Conservation (phyloP, 192 early-diverging fungal genomes). For the Chytriomyces hyalinus region DNA sequence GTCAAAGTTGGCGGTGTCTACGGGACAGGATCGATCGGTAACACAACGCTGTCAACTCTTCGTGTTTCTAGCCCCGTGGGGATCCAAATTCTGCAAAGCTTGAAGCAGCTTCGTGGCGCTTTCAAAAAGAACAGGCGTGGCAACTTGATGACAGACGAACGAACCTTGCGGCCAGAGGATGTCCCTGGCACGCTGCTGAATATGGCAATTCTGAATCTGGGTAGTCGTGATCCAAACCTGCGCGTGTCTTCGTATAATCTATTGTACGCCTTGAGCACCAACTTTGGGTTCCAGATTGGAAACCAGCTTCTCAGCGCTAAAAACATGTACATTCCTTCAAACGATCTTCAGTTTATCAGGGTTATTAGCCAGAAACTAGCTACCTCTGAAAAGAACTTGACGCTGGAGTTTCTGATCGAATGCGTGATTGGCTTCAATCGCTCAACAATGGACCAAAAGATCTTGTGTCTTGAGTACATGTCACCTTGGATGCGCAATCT, state of each 20-base stretch:
- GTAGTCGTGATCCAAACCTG: conserved; percentile 78
- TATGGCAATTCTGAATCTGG: conserved; percentile 89
- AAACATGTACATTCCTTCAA: conserved; percentile 75
- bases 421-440: conserved; percentile 81
- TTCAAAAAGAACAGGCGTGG: conserved; percentile 71
- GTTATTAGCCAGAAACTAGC: conserved; percentile 84
- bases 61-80: conserved; percentile 76
- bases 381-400: conserved; percentile 73
- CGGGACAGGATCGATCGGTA: conserved; percentile 14
- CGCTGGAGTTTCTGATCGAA: conserved; percentile 88
- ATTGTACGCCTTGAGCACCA: conserved; percentile 78
- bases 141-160: conserved; percentile 61
- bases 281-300: conserved; percentile 84
- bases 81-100: conserved; percentile 69
- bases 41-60: conserved; percentile 44
- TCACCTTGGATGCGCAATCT: conserved; percentile 88
- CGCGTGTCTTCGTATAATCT: conserved; percentile 89
- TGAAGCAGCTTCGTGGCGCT: conserved; percentile 73
- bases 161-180: conserved; percentile 80
- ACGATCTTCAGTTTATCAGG: conserved; percentile 83
- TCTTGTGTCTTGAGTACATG: conserved; percentile 86
- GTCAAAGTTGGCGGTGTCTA: conserved; percentile 39
- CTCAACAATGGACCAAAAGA: conserved; percentile 69
- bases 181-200: conserved; percentile 92
- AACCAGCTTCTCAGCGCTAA: conserved; percentile 78